phyloP scores from a whole-genome alignment of 306 rosid species.

The Dryas alaskensis region DNA sequence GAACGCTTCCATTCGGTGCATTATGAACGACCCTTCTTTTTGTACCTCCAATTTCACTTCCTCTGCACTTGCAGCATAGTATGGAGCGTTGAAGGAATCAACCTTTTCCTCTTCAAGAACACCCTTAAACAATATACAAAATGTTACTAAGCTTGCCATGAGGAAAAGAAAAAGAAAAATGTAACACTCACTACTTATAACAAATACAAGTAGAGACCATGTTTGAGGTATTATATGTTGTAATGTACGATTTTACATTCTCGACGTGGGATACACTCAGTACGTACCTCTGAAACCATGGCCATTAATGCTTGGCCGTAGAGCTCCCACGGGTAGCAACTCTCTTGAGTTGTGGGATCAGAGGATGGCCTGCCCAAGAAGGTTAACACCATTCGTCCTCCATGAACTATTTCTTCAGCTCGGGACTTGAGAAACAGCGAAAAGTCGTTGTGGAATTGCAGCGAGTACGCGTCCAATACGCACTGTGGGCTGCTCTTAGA shows the following conservation, averaged over 20 bases:
- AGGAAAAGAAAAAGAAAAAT: too few relatives aligned
- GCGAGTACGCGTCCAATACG: conserved; percentile 54
- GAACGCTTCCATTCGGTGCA: conserved; percentile 37
- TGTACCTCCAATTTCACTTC: conserved; percentile 44
- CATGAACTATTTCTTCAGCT: conserved; percentile 41
- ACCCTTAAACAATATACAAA: conserved; percentile 33
- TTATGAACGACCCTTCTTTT: conserved; percentile 62
- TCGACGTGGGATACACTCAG: too few relatives aligned
- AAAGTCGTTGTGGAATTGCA: conserved; percentile 60
- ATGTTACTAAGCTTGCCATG: background rate
- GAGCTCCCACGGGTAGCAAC: conserved; percentile 72
- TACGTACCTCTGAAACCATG: conserved; percentile 54
- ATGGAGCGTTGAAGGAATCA: conserved; percentile 70
- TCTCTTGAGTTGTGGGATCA: conserved; percentile 46
- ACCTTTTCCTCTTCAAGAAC: conserved; percentile 58
- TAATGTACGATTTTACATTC: too few relatives aligned
- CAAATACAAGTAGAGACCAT: too few relatives aligned
- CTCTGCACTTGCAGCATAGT: conserved; percentile 64
- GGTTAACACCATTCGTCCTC: conserved; percentile 69
- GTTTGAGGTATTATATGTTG: too few relatives aligned
- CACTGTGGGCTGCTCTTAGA: conserved; percentile 56
- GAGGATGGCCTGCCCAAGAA: conserved; percentile 49
- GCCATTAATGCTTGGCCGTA: conserved; percentile 50
- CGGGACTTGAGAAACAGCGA: conserved; percentile 46
- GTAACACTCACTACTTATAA: too few relatives aligned